Evolutionary conservation across 441 rosid genomes (phyloP).

Genomic region (Theobroma grandiflorum): DNA sequence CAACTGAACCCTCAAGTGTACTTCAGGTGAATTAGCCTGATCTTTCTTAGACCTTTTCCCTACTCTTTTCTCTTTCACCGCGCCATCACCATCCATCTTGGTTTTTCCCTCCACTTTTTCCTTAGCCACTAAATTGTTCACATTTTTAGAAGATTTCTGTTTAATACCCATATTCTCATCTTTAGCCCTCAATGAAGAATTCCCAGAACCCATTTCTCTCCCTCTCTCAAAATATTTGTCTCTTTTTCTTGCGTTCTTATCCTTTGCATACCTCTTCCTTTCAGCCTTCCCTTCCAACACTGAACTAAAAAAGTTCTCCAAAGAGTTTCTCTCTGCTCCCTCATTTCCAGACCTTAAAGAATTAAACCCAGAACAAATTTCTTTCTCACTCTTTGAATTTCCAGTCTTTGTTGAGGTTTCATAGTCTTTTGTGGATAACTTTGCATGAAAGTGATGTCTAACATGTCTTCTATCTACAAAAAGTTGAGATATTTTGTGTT

Average conservation of each 20-base stretch:
- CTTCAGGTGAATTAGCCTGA: constrained; percentile 38
- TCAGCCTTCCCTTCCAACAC: constrained; percentile 37
- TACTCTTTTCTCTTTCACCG: constrained; percentile 28
- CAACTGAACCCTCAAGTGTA: constrained; percentile 41
- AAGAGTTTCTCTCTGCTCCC: constrained; percentile 24
- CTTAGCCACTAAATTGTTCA: constrained; percentile 15
- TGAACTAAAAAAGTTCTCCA: constrained; percentile 38
- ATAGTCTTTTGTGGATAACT: constrained; percentile 40
- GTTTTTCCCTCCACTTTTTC: constrained; percentile 27
- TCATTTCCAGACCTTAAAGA: constrained; percentile 30
- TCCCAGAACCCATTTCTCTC: constrained; percentile 33
- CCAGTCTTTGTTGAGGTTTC: constrained; percentile 26
- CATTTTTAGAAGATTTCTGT: constrained; percentile 17
- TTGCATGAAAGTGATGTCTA: constrained; percentile 31
- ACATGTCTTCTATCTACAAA: constrained; percentile 19
- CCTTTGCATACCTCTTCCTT: constrained; percentile 30
- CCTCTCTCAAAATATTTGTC: constrained; percentile 25
- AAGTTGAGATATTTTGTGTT: constrained; percentile 29
- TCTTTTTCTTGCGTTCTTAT: constrained; percentile 20
- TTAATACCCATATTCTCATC: constrained; percentile 16
- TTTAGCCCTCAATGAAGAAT: constrained; percentile 29
- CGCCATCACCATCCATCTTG: constrained; percentile 20
- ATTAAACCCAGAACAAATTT: constrained; percentile 33
- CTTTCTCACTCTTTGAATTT: constrained; percentile 26
- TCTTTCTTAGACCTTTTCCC: constrained; percentile 37